Evolutionary conservation across 768 basidiomycete genomes (phyloP), one percentile per base, ranked within the genome.

Genomic region (Macrocybe gigantea): DNA sequence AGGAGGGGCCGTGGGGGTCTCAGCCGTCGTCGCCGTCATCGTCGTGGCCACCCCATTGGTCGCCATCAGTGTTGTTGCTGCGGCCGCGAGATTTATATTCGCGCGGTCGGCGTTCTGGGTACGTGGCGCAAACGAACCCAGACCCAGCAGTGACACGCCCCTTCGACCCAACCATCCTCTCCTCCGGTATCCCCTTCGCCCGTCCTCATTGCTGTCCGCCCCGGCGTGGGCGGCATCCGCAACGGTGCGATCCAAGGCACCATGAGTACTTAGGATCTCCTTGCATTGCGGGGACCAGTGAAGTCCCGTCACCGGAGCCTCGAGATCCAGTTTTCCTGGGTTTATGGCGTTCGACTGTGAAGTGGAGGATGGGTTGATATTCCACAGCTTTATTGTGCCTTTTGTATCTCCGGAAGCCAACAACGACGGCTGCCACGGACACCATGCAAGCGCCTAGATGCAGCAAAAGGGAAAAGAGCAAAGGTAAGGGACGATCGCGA

Each of bases 251-350:
- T 53, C 49, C 10, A 53, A 51, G 6, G 61, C 60, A 48, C 67
- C 89, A 56, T 93, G 88, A 2, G 89, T 88, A 38, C 81, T 88
- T n/a, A 95, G 65, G 33, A 96, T 65, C 57, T 95, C 93, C 54
- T 89, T 90, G 57, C 83, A 82, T 52, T 91, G 85, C 4, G 83
- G 79, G 11, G 89, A 88, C 60, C 82, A 90, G 45, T 85, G 73
- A 8, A 91, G 63, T 5, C 82, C 80, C 5, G 83, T 85, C 45
- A 93, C 78, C 49, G 80, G 78, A 7, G 82, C 77, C 22, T 69
- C 71, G 12, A 73, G 65, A 35, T 78, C 74, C n/a, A 78, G 53
- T 45, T 67, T 70, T 7, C 70, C 68, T 0, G 76, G 73, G 5
- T 58, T 63, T 12, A 66, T 48, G 56, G 71, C 56, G 68, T 85